Conservation (phyloP, 345 rosid genomes). For the Hypericum perforatum region DNA sequence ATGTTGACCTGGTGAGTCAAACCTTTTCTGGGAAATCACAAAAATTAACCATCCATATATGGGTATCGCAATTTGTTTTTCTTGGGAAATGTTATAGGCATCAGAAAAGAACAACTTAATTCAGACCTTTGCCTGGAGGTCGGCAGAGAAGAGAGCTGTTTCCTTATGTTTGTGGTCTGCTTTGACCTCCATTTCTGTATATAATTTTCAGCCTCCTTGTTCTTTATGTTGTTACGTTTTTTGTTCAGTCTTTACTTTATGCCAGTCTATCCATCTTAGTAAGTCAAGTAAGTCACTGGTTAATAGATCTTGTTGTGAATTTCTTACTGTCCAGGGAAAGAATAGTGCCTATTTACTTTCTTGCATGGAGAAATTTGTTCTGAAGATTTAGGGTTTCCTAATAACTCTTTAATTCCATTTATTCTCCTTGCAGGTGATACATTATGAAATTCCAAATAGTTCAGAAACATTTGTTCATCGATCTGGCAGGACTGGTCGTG, state of each 20-base stretch:
- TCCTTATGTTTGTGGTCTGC: neutral
- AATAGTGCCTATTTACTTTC: no score
- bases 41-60: no score
- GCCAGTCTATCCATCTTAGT: neutral
- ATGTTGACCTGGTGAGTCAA: conserved; percentile 84
- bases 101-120: no score
- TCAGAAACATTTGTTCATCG: conserved; percentile 96
- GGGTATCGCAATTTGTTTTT: no score
- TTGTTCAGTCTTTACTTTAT: neutral
- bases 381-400: no score
- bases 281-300: no score
- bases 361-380: no score
- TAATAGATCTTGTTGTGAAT: no score
- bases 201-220: neutral
- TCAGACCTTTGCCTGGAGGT: neutral
- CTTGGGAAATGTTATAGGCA: no score
- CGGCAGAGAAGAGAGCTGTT: neutral
- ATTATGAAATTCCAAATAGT: conserved; percentile 81
- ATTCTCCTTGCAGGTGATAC: conserved; percentile 45
- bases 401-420: neutral
- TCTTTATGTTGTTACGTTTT: conserved; percentile 2
- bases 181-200: conserved; percentile 3
- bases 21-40: neutral
- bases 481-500: conserved; percentile 97
- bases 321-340: no score